These are phyloP conservation scores for Fusarium newnesense DNA, from an alignment of 2,329 filamentous ascomycete species.

Conservation along the genomic window DNA sequence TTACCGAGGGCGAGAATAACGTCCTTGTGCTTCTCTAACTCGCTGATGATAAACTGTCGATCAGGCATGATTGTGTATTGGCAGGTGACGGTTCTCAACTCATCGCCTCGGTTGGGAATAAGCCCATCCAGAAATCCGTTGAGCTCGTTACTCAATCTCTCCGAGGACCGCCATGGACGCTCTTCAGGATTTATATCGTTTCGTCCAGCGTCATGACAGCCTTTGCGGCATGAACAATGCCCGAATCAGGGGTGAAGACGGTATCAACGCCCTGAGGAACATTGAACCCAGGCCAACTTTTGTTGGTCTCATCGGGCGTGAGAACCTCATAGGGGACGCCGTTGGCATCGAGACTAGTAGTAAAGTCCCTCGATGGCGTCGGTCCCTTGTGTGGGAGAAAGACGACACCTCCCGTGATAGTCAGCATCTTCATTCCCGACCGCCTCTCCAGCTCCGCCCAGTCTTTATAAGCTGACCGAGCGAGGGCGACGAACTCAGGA, in stretches of 20 bases:
- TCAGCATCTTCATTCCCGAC: conserved; percentile 19
- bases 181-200: conserved; percentile 1
- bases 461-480: conserved; percentile 30
- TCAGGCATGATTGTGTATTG: conserved; percentile 38
- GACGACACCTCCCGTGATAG: conserved; percentile 28
- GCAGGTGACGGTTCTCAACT: conserved; percentile 33
- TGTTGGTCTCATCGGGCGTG: not conserved
- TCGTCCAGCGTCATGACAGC: not conserved
- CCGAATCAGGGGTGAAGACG: conserved; percentile 33
- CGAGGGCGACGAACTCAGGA: conserved; percentile 28
- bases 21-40: not conserved
- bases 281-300: conserved; percentile 24
- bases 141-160: not conserved
- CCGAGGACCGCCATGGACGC: not conserved
- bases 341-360: conserved; percentile 10
- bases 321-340: conserved; percentile 19
- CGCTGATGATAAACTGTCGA: not conserved
- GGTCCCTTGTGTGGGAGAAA: conserved; percentile 24
- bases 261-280: conserved; percentile 7
- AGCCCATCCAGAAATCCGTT: not conserved
- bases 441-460: conserved; percentile 19
- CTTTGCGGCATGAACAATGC: conserved; percentile 24
- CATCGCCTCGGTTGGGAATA: not conserved
- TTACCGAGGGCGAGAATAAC: not conserved
- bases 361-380: not conserved